Conservation (phyloP, 108 stramenopile species). For the Bacterosira constricta region DNA sequence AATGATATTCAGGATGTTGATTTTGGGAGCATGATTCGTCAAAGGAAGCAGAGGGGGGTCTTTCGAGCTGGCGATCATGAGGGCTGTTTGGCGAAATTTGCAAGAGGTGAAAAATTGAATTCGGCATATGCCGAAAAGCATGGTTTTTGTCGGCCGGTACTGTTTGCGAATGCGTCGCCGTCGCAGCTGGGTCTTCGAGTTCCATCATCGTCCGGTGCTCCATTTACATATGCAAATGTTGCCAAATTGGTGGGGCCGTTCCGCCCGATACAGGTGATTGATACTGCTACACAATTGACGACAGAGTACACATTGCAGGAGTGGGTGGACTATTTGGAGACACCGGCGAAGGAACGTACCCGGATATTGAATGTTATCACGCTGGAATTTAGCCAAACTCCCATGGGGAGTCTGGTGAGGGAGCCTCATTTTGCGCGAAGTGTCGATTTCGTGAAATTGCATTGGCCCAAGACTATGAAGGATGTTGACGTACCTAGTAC, state of each 20-base stretch:
- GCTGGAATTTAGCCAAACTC: constrained; percentile 65
- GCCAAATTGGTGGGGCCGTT: constrained; percentile 9
- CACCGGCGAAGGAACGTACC: constrained; percentile 11
- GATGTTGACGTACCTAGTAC: background rate
- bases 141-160: constrained; percentile 14
- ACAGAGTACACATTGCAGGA: constrained; percentile 10
- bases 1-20: constrained; percentile 5
- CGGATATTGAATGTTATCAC: constrained; percentile 73
- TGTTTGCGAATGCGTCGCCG: background rate
- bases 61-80: background rate
- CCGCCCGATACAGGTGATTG: constrained; percentile 11
- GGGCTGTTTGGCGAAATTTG: background rate
- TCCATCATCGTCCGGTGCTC: background rate
- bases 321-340: constrained; percentile 11
- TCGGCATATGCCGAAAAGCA: background rate
- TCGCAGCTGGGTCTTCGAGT: constrained; percentile 13
- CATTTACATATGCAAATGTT: constrained; percentile 9
- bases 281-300: constrained; percentile 18
- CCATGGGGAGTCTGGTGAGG: constrained; percentile 46
- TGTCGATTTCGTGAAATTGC: constrained; percentile 77
- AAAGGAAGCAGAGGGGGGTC: background rate
- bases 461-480: constrained; percentile 59
- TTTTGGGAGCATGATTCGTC: constrained; percentile 2
- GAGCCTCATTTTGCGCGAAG: constrained; percentile 77
- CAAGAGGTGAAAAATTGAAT: background rate